A percentile compares a stretch with the other conserved stretches of the same genome.
phyloP scores from a whole-genome alignment of 306 rosid species.

The Benincasa hispida region DNA sequence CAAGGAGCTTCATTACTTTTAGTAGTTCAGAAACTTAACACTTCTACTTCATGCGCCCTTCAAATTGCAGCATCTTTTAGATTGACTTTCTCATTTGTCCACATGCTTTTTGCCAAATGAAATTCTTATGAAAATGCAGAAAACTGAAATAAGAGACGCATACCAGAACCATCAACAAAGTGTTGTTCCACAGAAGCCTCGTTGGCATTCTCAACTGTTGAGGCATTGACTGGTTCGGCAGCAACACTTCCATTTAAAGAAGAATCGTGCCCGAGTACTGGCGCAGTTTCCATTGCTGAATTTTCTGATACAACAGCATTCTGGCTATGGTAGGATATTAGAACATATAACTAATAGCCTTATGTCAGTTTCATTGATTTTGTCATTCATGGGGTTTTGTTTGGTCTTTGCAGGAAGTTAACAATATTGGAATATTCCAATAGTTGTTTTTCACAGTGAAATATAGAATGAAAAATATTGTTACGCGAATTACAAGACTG shows the following conservation, averaged over 20 bases:
- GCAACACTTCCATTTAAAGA: constrained; percentile 35
- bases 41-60: background rate
- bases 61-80: background rate
- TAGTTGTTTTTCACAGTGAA: too few relatives aligned
- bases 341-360: too few relatives aligned
- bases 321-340: constrained; percentile 12
- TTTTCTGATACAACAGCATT: constrained; percentile 20
- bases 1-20: background rate
- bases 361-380: too few relatives aligned
- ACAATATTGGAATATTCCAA: too few relatives aligned
- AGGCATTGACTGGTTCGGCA: constrained; percentile 10
- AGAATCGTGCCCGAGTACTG: constrained; percentile 30
- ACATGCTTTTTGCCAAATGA: background rate
- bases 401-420: too few relatives aligned
- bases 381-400: too few relatives aligned
- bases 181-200: constrained; percentile 46
- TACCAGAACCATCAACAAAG: constrained; percentile 63
- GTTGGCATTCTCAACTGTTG: constrained; percentile 28
- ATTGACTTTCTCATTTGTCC: background rate
- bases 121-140: background rate
- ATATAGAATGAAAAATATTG: too few relatives aligned
- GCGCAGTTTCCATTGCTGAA: constrained; percentile 18
- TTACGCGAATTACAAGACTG: too few relatives aligned
- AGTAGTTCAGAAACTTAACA: background rate
- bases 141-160: background rate